Conservation (phyloP, 495 filamentous ascomycete species). For the Trichoderma orchidacearum region DNA sequence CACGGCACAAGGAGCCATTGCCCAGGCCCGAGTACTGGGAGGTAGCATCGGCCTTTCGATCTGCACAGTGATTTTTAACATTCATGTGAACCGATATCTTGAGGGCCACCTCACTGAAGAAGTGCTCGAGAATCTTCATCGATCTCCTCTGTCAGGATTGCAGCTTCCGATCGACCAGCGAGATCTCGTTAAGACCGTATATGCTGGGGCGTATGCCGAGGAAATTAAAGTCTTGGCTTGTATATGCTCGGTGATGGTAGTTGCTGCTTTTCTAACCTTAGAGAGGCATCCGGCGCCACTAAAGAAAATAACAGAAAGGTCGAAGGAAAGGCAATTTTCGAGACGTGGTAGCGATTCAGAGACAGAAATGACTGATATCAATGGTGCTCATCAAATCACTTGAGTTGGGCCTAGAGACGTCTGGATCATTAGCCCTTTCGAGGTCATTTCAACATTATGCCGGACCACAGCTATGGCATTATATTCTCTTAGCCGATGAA, state of each 20-base stretch:
- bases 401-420: neutral
- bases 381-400: neutral
- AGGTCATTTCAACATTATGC: neutral
- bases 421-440: neutral
- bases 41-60: conserved; percentile 39
- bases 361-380: neutral
- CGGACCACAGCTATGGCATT: neutral
- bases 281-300: neutral
- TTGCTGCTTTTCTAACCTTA: neutral
- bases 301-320: neutral
- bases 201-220: conserved; percentile 15
- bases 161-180: neutral
- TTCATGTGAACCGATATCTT: conserved; percentile 10
- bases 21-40: conserved; percentile 43
- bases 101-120: conserved; percentile 8
- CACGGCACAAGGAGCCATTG: conserved; percentile 39
- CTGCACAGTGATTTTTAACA: conserved; percentile 31
- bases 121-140: conserved; percentile 15
- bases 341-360: neutral
- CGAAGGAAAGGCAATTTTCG: neutral
- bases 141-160: conserved; percentile 6
- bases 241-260: neutral
- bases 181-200: conserved; percentile 2
- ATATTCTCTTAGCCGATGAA: neutral
- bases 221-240: conserved; percentile 16